Conservation (phyloP, 306 rosid species). For the Leucaena leucocephala region DNA sequence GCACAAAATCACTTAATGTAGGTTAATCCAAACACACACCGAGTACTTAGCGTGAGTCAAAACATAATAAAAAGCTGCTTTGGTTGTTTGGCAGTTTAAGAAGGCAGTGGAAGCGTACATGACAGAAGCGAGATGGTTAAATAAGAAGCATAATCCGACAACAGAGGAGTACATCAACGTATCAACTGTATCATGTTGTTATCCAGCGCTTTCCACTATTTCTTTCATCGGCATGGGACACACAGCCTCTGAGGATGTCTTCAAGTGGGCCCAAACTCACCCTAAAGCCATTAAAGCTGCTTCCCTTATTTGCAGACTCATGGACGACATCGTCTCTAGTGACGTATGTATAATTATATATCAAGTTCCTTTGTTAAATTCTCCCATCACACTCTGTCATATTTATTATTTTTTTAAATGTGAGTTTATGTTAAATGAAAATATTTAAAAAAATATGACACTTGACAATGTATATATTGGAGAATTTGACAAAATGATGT, state of each 20-base stretch:
- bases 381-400: too few species aligned
- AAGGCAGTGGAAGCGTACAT: conserved; percentile 13
- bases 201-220: neutral
- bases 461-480: too few species aligned
- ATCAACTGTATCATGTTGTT: conserved; percentile 3
- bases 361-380: too few species aligned
- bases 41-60: too few species aligned
- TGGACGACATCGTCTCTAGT: conserved; percentile 44
- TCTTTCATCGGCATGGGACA: conserved; percentile 26
- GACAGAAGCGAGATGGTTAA: conserved; percentile 39
- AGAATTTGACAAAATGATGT: too few species aligned
- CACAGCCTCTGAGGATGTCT: conserved; percentile 19
- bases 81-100: neutral
- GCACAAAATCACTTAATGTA: too few species aligned
- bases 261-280: conserved; percentile 35
- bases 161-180: conserved; percentile 33
- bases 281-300: conserved; percentile 37
- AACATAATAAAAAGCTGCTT: too few species aligned
- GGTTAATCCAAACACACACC: too few species aligned
- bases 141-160: conserved; percentile 26
- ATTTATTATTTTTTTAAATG: too few species aligned
- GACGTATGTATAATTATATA: conserved; percentile 4
- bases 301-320: conserved; percentile 35
- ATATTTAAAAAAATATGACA: too few species aligned
- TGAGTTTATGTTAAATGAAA: too few species aligned